Evolutionary conservation across 2,329 filamentous ascomycete species (phyloP).

Genomic region (Grosmannia serpens): DNA sequence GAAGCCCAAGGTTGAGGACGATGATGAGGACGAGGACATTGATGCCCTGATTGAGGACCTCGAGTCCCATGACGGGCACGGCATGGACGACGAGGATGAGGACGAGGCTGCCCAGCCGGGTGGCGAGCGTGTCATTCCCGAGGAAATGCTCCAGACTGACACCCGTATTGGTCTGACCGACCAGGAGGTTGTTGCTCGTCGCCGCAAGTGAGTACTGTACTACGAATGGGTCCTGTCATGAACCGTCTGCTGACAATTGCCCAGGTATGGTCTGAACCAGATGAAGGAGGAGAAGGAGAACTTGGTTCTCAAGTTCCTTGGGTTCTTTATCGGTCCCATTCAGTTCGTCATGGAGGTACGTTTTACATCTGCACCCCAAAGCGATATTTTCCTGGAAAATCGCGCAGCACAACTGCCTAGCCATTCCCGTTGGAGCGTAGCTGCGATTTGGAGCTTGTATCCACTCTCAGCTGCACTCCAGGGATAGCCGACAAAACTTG

Average conservation of each 20-base stretch:
- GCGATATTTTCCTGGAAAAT: neutral
- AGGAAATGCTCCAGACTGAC: constrained; percentile 62
- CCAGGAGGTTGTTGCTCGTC: constrained; percentile 49
- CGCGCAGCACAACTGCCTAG: neutral
- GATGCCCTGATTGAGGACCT: constrained; percentile 80
- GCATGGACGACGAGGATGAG: constrained; percentile 49
- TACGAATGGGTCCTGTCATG: neutral
- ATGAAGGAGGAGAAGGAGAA: constrained; percentile 87
- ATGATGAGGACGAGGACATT: constrained; percentile 72
- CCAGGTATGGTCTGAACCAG: constrained; percentile 59
- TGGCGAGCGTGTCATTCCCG: constrained; percentile 53
- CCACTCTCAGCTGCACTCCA: neutral
- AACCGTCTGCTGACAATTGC: neutral
- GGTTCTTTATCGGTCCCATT: constrained; percentile 79
- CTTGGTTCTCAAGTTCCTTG: constrained; percentile 67
- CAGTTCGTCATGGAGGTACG: constrained; percentile 88
- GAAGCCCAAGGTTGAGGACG: constrained; percentile 35
- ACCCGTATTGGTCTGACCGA: constrained; percentile 58
- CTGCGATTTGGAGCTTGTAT: neutral
- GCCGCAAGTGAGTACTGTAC: constrained; percentile 43
- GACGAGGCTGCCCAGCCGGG: constrained; percentile 33
- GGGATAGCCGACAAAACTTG: neutral
- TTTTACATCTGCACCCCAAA: constrained; percentile 5
- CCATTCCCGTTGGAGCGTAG: neutral
- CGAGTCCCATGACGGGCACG: constrained; percentile 66